These are phyloP conservation scores for Pholiota molesta DNA, from an alignment of 768 basidiomycete species.

Conservation along the genomic window DNA sequence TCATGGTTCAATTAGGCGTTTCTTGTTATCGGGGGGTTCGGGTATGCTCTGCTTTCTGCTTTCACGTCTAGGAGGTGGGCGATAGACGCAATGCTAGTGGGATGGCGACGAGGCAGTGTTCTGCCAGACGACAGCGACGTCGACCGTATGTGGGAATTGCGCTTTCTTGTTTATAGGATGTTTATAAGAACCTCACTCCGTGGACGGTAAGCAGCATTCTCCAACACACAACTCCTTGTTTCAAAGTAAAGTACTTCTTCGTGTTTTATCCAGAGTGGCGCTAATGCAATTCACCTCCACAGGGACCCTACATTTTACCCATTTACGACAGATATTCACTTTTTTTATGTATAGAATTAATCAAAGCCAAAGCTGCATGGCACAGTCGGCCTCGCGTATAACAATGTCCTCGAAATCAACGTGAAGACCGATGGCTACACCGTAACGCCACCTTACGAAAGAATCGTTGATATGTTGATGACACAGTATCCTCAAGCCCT, in stretches of 20 bases:
- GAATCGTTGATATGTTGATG: not conserved
- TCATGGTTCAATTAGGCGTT: not conserved
- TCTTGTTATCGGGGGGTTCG: no score
- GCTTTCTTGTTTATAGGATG: not conserved
- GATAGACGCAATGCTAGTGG: not conserved
- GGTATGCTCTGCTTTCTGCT: not conserved
- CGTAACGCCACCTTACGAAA: not conserved
- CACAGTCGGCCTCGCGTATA: not conserved
- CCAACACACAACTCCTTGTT: not conserved
- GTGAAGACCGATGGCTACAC: conserved; percentile 4
- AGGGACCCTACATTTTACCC: not conserved
- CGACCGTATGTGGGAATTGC: not conserved
- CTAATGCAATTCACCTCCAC: not conserved
- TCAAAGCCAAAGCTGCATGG: not conserved
- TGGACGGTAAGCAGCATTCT: not conserved
- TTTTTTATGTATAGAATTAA: not conserved
- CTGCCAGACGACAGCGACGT: not conserved
- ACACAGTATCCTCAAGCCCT: not conserved
- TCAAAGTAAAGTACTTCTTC: not conserved
- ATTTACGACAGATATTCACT: not conserved
- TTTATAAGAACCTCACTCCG: not conserved
- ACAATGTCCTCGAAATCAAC: not conserved
- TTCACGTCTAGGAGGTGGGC: not conserved
- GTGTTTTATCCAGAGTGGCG: not conserved
- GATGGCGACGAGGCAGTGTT: not conserved